Percentiles rank a stretch among this genome's conserved stretches.
These are phyloP conservation scores for Elasticomyces elasticus DNA, from an alignment of 495 filamentous ascomycete genomes.

Conservation along the genomic window DNA sequence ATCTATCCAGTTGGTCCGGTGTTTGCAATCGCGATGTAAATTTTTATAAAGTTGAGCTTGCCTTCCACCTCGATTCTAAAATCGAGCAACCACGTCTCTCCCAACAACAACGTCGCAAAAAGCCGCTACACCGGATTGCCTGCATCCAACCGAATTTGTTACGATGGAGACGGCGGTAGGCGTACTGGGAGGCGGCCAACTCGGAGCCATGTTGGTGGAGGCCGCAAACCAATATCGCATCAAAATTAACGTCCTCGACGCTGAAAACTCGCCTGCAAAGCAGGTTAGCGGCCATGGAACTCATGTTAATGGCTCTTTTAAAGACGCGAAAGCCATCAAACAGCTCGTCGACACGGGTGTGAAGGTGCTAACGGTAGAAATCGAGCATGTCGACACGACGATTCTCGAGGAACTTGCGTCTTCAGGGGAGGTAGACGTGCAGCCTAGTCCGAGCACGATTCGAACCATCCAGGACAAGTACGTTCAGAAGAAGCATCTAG, in stretches of 20 bases:
- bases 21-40: too few species aligned
- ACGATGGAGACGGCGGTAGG: conserved; percentile 37
- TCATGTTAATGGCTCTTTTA: conserved; percentile 81
- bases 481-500: conserved; percentile 76
- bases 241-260: conserved; percentile 70
- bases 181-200: conserved; percentile 65
- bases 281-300: conserved; percentile 67
- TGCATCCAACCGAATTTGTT: not conserved
- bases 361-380: conserved; percentile 92
- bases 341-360: conserved; percentile 63
- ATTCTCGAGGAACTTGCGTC: conserved; percentile 74
- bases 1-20: too few species aligned
- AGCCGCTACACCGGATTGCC: too few species aligned
- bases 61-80: too few species aligned
- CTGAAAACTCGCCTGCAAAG: conserved; percentile 71
- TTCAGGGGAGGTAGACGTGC: conserved; percentile 52
- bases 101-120: not conserved
- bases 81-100: too few species aligned
- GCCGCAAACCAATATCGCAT: conserved; percentile 80
- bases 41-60: too few species aligned
- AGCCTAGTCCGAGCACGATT: conserved; percentile 83
- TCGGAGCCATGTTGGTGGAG: conserved; percentile 94
- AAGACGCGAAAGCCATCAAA: conserved; percentile 63
- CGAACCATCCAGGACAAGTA: conserved; percentile 95
- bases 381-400: conserved; percentile 91